These are phyloP conservation scores for Candida palmyrensis DNA, from an alignment of 805 yeast genomes.

Conservation along the genomic window DNA sequence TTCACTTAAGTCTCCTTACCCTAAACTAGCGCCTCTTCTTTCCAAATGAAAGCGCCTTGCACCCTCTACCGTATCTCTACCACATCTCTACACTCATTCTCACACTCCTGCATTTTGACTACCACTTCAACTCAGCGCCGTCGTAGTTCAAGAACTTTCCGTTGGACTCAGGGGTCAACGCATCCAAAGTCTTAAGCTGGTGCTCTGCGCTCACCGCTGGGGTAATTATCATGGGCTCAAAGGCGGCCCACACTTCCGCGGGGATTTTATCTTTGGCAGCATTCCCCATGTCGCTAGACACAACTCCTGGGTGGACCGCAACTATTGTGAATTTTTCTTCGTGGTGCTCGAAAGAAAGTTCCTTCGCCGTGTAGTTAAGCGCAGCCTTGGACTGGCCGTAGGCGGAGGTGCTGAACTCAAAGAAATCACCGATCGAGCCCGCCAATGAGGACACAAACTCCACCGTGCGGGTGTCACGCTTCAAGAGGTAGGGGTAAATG, in stretches of 20 bases:
- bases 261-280: slow-evolving; percentile 1
- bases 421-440: slow-evolving; percentile 15
- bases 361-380: slow-evolving; percentile 21
- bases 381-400: slow-evolving; percentile 37
- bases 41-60: too few species aligned
- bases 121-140: too few species aligned
- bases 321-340: slow-evolving; percentile 19
- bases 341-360: slow-evolving; percentile 17
- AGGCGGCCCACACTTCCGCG: not conserved
- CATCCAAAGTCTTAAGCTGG: slow-evolving; percentile 12
- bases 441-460: slow-evolving; percentile 19
- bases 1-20: too few species aligned
- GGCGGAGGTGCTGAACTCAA: slow-evolving; percentile 14
- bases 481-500: slow-evolving; percentile 14
- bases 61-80: too few species aligned
- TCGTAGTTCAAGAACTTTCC: slow-evolving; percentile 21
- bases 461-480: slow-evolving; percentile 15
- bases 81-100: too few species aligned
- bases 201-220: slow-evolving; percentile 9
- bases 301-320: slow-evolving; percentile 22
- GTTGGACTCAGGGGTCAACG: slow-evolving; percentile 14
- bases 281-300: slow-evolving; percentile 17
- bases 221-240: slow-evolving; percentile 5
- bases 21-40: too few species aligned
- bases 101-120: too few species aligned